These are phyloP conservation scores for Termitomyces sp. DNA, from an alignment of 768 basidiomycete genomes.

Conservation along the genomic window DNA sequence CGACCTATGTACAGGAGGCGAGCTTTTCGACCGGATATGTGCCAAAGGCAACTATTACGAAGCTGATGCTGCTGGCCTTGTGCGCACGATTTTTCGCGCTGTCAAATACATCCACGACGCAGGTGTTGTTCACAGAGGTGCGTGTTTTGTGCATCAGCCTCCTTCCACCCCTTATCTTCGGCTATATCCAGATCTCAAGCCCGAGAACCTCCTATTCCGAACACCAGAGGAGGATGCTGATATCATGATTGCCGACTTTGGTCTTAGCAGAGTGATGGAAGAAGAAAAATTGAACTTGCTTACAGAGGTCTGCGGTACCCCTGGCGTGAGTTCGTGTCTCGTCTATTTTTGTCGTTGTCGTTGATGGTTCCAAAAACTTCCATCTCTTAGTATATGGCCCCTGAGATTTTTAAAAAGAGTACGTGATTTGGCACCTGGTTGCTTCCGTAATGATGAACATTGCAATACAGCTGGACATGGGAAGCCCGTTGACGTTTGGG, in stretches of 20 bases:
- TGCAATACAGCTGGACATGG: slow-evolving; percentile 69
- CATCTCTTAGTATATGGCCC: slow-evolving; percentile 74
- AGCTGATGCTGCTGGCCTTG: slow-evolving; percentile 83
- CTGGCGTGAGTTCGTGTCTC: slow-evolving; percentile 48
- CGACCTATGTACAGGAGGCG: slow-evolving; percentile 95
- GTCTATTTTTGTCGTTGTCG: background rate
- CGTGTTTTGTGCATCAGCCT: slow-evolving; percentile 9
- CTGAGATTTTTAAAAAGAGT: slow-evolving; percentile 94
- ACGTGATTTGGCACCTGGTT: slow-evolving; percentile 16
- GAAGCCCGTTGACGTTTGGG: slow-evolving; percentile 95
- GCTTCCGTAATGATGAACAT: slow-evolving; percentile 1
- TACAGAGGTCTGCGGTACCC: slow-evolving; percentile 95
- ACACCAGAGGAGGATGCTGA: slow-evolving; percentile 85
- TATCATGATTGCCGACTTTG: slow-evolving; percentile 97
- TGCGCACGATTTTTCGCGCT: slow-evolving; percentile 80
- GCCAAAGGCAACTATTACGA: slow-evolving; percentile 97
- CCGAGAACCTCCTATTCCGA: slow-evolving; percentile 96
- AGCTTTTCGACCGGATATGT: slow-evolving; percentile 98
- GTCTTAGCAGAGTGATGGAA: slow-evolving; percentile 85
- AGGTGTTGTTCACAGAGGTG: slow-evolving; percentile 90
- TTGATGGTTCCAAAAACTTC: background rate
- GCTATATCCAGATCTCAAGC: slow-evolving; percentile 71
- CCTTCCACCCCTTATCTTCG: background rate
- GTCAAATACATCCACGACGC: slow-evolving; percentile 89
- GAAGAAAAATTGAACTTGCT: slow-evolving; percentile 82